phyloP scores from a whole-genome alignment of 2,329 filamentous ascomycete genomes.

The Penicillium corylophilum region DNA sequence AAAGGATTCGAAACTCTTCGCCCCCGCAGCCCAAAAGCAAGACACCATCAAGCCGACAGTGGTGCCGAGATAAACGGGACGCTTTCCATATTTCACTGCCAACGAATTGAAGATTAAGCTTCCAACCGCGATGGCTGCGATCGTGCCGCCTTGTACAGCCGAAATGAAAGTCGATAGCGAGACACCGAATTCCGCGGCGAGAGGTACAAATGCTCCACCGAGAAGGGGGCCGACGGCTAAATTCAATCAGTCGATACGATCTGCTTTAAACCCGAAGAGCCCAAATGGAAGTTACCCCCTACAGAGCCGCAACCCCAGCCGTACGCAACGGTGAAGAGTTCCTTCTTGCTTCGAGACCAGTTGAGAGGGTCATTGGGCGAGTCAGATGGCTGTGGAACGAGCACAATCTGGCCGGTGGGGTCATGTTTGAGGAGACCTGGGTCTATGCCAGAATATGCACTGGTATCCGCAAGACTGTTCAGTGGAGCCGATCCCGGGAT shows the following conservation, averaged over 20 bases:
- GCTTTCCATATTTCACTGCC: slow-evolving; percentile 41
- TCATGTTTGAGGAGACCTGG: slow-evolving; percentile 35
- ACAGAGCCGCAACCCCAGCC: slow-evolving; percentile 43
- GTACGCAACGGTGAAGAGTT: slow-evolving; percentile 41
- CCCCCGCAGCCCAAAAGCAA: slow-evolving; percentile 37
- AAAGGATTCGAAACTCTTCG: slow-evolving; percentile 33
- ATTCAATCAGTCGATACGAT: background rate
- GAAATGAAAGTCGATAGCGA: slow-evolving; percentile 34
- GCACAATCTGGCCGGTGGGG: slow-evolving; percentile 24
- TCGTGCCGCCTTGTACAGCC: slow-evolving; percentile 37
- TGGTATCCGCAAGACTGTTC: slow-evolving; percentile 16
- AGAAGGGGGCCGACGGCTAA: slow-evolving; percentile 42
- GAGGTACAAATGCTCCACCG: slow-evolving; percentile 37
- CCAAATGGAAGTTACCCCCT: slow-evolving; percentile 32
- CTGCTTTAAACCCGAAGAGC: no score
- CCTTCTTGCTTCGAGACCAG: slow-evolving; percentile 31
- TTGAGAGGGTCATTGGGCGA: slow-evolving; percentile 28
- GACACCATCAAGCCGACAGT: slow-evolving; percentile 36
- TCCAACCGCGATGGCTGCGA: slow-evolving; percentile 37
- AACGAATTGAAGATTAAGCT: slow-evolving; percentile 38
- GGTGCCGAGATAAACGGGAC: slow-evolving; percentile 37
- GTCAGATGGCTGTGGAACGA: slow-evolving; percentile 28
- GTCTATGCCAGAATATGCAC: slow-evolving; percentile 22
- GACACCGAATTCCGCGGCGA: slow-evolving; percentile 34
- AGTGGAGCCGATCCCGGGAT: slow-evolving; percentile 33